Base-by-base conservation (phyloP, 768 basidiomycete species). In the Heimioporus sp. region DNA sequence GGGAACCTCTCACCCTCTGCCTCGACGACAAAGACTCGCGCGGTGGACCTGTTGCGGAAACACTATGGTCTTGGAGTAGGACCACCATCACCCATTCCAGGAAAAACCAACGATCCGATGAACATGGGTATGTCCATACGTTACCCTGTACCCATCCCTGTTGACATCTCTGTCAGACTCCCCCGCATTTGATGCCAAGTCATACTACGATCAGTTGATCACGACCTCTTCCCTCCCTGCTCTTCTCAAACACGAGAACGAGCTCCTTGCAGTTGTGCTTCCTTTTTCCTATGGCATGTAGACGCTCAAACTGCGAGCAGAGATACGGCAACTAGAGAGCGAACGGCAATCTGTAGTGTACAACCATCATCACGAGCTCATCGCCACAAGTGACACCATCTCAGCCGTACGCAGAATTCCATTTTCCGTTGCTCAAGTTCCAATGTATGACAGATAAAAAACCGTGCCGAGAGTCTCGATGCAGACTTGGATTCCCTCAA, bases 311-410 rank as follows among this genome's bases (percentile, higher is more conserved):
- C 37, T 42, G 11, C 36, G 15, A 35, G 20, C 38, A 93, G 94
- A 96, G 68, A 95, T 97, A 53, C 78, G 90, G 31, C 82, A 92
- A 55, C 72, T 97, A 13, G 92, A 96, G 51, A 83, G 87, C 62
- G 93, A 96, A 62, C 76, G 91, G 20, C 93, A 97, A 68, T 87
- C 89, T 10, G 75, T 97, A 40, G 93, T 97, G 11, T 97, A 97
- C 65, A 93, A 95, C 60, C 93, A 95, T 63, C 94, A 97, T 62
- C 92, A 94, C 53, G 94, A 97, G 58, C 84, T 97, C 17, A 94
- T 97, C 46, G 90, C 91, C 1, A 94, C 94, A 3, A 92, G 87
- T 53, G 90, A 93, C 61, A 96, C 94, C 10, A 96, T 97, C 57
- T 83, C 86, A 53, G 83, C 86, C 6, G 92, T 93, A 69, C 17